These are phyloP conservation scores for Pleoardoris graminearum DNA, from an alignment of 2,329 filamentous ascomycete species.

Conservation along the genomic window DNA sequence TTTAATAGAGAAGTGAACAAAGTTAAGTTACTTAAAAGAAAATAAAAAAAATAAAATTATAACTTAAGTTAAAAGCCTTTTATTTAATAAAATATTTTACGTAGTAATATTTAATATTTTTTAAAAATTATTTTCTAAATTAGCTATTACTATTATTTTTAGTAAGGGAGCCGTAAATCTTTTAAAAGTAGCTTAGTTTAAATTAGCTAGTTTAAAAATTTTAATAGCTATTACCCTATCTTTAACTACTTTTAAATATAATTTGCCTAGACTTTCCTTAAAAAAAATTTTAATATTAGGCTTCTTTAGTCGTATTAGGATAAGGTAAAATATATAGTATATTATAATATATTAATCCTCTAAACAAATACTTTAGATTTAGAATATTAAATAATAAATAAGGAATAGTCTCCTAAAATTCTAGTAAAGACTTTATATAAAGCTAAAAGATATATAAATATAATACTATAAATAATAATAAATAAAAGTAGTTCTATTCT, in stretches of 20 bases:
- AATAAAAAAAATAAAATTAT: not conserved
- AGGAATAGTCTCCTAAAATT: conserved; percentile 2
- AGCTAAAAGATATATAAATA: not conserved
- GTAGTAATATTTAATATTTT: conserved; percentile 4
- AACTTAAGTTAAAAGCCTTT: no score
- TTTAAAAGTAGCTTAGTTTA: no score
- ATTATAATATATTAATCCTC: conserved; percentile 3
- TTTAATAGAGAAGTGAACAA: not conserved
- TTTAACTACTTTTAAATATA: no score
- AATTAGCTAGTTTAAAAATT: no score
- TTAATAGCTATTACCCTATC: no score
- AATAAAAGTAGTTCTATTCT: no score
- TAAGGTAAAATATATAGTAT: conserved; percentile 7
- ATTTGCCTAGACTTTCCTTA: conserved; percentile 8
- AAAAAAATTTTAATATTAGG: conserved; percentile 5
- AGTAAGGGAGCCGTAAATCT: no score
- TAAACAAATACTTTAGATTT: conserved; percentile 10
- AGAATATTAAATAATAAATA: conserved; percentile 6
- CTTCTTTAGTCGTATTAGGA: conserved; percentile 9
- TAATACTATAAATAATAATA: no score
- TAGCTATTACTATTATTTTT: conserved; percentile 4
- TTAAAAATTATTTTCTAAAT: conserved; percentile 7
- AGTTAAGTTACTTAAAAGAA: no score
- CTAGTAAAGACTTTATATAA: conserved; percentile 7
- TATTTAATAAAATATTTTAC: conserved; percentile 6